A percentile compares a stretch with the other conserved stretches of the same genome.
Evolutionary conservation across 768 basidiomycete genomes (phyloP).

Genomic region (Solioccasus polychromus): DNA sequence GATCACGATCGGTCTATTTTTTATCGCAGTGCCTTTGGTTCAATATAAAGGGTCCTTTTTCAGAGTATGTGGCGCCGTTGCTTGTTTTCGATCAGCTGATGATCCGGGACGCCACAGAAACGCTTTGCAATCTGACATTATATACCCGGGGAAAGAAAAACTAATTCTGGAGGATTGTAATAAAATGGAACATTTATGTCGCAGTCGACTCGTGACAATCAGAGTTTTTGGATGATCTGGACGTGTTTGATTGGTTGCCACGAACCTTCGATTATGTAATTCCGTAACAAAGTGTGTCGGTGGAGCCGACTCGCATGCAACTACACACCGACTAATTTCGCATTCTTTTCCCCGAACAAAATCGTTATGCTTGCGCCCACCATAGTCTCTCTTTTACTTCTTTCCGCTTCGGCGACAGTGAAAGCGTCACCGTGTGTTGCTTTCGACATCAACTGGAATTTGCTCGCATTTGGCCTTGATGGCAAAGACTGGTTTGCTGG

Average conservation of each 20-base stretch:
- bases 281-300: too few relatives aligned
- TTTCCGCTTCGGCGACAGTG: conserved; percentile 34
- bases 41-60: conserved; percentile 34
- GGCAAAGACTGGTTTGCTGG: conserved; percentile 85
- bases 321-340: not conserved
- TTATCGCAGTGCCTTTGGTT: conserved; percentile 35
- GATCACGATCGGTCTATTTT: conserved; percentile 33
- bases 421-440: conserved; percentile 60
- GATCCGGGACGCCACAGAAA: conserved; percentile 10
- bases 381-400: conserved; percentile 53
- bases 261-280: too few relatives aligned
- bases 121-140: conserved; percentile 18
- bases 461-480: conserved; percentile 81
- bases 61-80: conserved; percentile 26
- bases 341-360: conserved; percentile 2
- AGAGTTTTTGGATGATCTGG: not conserved
- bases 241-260: too few relatives aligned
- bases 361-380: conserved; percentile 39
- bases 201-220: not conserved
- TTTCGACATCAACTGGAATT: conserved; percentile 79
- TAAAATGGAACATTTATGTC: not conserved
- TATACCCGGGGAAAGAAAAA: too few relatives aligned
- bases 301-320: not conserved
- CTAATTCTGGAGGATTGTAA: not conserved
- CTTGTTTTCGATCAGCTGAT: not conserved